A percentile compares a stretch with the other conserved stretches of the same genome.
phyloP scores from a whole-genome alignment of 352 stramenopile species.

The Salisapilia sapeloensis region DNA sequence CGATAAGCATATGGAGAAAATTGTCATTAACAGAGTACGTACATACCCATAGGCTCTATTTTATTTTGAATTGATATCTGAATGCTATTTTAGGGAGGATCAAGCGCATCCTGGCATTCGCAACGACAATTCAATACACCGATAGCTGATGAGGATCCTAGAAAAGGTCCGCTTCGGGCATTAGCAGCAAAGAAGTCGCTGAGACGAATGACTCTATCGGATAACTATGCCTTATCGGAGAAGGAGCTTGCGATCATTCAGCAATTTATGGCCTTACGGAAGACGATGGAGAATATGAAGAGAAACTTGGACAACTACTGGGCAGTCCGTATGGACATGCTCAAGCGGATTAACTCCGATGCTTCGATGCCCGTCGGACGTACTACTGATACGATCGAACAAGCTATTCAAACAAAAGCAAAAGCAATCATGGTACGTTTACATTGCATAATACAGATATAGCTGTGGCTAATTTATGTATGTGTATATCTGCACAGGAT shows the following conservation, averaged over 20 bases:
- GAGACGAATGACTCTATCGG: too few relatives aligned
- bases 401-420: conserved; percentile 29
- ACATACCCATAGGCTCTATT: neutral
- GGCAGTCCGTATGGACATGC: conserved; percentile 9
- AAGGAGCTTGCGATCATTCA: conserved; percentile 20
- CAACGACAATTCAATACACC: conserved; percentile 22
- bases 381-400: conserved; percentile 16
- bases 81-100: conserved; percentile 16
- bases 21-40: conserved; percentile 30
- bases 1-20: conserved; percentile 42
- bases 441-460: too few relatives aligned
- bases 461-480: neutral
- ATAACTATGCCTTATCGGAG: too few relatives aligned
- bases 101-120: conserved; percentile 28
- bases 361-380: conserved; percentile 2
- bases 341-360: conserved; percentile 8
- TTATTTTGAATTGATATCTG: neutral
- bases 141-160: too few relatives aligned
- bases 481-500: conserved; percentile 11
- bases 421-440: conserved; percentile 30
- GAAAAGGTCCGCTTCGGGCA: neutral
- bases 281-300: conserved; percentile 30
- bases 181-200: conserved; percentile 1
- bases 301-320: conserved; percentile 24
- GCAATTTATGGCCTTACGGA: conserved; percentile 28